These are phyloP conservation scores for Euphorbia celastroides DNA, from an alignment of 441 rosid genomes.

Conservation along the genomic window DNA sequence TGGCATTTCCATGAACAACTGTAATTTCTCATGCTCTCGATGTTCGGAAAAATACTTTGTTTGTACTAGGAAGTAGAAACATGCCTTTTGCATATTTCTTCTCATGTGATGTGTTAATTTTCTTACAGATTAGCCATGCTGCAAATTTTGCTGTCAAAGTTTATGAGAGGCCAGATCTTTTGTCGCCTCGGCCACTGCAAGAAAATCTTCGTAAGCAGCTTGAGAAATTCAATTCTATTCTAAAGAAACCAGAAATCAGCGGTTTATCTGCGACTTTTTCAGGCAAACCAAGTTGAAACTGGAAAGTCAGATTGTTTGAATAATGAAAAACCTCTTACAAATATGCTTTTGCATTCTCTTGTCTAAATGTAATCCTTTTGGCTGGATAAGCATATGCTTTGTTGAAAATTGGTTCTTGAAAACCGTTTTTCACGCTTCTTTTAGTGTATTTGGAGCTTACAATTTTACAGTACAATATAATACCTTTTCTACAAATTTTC, in stretches of 20 bases:
- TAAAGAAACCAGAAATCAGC: conserved; percentile 15
- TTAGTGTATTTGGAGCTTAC: too few relatives aligned
- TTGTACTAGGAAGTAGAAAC: not conserved
- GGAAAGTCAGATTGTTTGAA: conserved; percentile 2
- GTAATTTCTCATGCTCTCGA: not conserved
- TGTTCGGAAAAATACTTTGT: not conserved
- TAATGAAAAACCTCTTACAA: not conserved
- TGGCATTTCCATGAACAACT: not conserved
- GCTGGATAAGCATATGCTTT: too few relatives aligned
- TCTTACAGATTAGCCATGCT: conserved; percentile 26
- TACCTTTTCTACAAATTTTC: too few relatives aligned
- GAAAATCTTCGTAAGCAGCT: conserved; percentile 20
- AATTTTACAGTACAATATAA: too few relatives aligned
- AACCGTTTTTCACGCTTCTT: too few relatives aligned
- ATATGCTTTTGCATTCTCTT: not conserved
- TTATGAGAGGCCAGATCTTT: conserved; percentile 23
- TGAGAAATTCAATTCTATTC: conserved; percentile 14
- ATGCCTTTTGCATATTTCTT: not conserved
- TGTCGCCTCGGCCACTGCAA: conserved; percentile 20
- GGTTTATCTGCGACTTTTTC: conserved; percentile 1
- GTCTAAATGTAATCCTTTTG: too few relatives aligned
- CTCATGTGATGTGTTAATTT: not conserved
- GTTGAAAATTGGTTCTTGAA: too few relatives aligned
- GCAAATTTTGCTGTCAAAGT: conserved; percentile 21
- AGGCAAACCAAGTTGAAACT: conserved; percentile 7